Evolutionary conservation across 2,329 filamentous ascomycete genomes (phyloP).

Genomic region (Fusarium sulawesiense): DNA sequence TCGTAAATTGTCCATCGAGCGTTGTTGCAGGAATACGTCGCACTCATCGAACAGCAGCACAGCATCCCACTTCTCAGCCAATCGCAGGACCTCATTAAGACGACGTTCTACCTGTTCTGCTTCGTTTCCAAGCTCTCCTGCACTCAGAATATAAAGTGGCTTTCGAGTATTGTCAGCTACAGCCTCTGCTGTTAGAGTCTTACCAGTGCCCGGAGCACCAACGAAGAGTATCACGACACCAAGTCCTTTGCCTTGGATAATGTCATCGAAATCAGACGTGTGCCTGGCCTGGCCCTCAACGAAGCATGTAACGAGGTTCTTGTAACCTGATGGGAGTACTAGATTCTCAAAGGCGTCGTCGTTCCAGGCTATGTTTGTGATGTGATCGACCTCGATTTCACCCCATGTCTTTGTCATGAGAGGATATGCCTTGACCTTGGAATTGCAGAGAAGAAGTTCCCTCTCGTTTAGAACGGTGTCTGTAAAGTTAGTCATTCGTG

Average conservation of each 20-base stretch:
- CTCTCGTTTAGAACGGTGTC: background rate
- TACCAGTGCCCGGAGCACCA: constrained; percentile 18
- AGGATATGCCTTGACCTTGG: background rate
- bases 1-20: background rate
- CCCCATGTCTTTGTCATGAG: background rate
- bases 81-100: background rate
- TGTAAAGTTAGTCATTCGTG: background rate
- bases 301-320: background rate
- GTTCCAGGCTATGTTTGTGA: background rate
- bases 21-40: background rate
- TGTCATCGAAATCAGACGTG: background rate
- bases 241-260: constrained; percentile 9
- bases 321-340: background rate
- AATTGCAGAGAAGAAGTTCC: background rate
- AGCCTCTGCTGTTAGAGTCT: constrained; percentile 15
- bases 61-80: constrained; percentile 7
- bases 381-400: background rate
- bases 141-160: constrained; percentile 15
- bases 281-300: background rate
- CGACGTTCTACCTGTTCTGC: constrained; percentile 4
- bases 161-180: background rate
- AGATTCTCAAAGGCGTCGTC: background rate
- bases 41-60: constrained; percentile 13
- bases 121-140: background rate
- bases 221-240: constrained; percentile 8